Evolutionary conservation across 176 grass and related monocot species (phyloP).

Genomic region (Cocos nucifera): DNA sequence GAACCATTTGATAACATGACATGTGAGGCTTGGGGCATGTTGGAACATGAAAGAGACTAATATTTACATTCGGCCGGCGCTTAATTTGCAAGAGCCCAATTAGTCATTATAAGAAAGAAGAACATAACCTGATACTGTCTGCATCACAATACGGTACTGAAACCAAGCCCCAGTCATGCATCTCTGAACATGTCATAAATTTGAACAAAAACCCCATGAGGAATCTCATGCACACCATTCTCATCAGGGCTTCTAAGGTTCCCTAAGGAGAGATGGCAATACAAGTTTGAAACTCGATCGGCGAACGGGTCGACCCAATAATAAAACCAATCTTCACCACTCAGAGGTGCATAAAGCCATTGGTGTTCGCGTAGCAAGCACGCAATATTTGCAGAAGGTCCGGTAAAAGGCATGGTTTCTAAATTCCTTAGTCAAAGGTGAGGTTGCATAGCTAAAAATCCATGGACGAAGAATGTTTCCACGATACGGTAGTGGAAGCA

Average conservation of each 20-base stretch:
- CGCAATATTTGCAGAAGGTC: slow-evolving; percentile 74
- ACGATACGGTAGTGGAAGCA: slow-evolving; percentile 92
- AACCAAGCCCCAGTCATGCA: slow-evolving; percentile 92
- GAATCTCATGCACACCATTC: slow-evolving; percentile 82
- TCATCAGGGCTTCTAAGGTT: slow-evolving; percentile 79
- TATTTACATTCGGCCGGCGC: slow-evolving; percentile 77
- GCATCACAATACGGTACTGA: slow-evolving; percentile 78
- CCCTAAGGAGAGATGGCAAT: slow-evolving; percentile 78
- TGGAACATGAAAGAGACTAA: not conserved
- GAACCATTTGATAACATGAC: too few relatives aligned
- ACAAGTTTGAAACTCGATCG: slow-evolving; percentile 74
- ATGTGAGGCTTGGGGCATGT: too few relatives aligned
- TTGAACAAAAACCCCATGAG: slow-evolving; percentile 78
- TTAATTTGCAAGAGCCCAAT: slow-evolving; percentile 85
- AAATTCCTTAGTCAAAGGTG: slow-evolving; percentile 78
- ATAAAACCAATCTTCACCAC: slow-evolving; percentile 85
- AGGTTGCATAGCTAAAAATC: slow-evolving; percentile 65
- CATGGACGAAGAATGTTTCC: slow-evolving; percentile 89
- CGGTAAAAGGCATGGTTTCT: slow-evolving; percentile 92
- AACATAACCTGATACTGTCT: slow-evolving; percentile 74
- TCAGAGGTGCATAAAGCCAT: slow-evolving; percentile 60
- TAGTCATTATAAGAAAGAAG: slow-evolving; percentile 85
- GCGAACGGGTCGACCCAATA: slow-evolving; percentile 57
- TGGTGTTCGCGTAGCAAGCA: slow-evolving; percentile 84
- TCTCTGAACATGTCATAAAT: slow-evolving; percentile 83